phyloP scores from a whole-genome alignment of 768 basidiomycete species.

The Lactarius psammicola region DNA sequence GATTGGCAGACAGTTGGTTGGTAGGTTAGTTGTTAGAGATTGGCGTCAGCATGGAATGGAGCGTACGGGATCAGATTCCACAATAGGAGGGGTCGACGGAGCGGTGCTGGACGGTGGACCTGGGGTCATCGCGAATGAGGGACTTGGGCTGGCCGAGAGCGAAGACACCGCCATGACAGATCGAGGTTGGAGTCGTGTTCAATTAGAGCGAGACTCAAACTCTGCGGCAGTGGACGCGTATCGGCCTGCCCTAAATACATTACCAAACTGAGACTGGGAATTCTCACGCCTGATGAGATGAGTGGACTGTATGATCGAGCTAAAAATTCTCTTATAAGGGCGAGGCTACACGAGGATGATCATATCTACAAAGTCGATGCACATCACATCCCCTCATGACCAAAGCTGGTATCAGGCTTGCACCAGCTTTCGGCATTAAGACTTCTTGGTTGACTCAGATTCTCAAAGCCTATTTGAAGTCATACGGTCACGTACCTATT shows the following conservation, averaged over 20 bases:
- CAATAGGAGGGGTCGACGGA: slow-evolving; percentile 14
- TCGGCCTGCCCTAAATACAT: slow-evolving; percentile 25
- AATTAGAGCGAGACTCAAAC: neutral
- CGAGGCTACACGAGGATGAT: too few relatives aligned
- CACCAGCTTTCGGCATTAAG: neutral
- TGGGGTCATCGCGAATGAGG: slow-evolving; percentile 15
- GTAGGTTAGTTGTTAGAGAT: neutral
- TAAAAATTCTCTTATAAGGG: too few relatives aligned
- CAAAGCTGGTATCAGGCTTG: too few relatives aligned
- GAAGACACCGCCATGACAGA: slow-evolving; percentile 14
- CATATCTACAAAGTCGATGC: too few relatives aligned
- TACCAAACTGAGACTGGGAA: neutral
- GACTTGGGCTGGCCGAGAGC: slow-evolving; percentile 11
- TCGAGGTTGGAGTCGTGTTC: neutral
- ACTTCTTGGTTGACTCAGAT: neutral
- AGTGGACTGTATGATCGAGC: too few relatives aligned
- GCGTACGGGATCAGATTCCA: slow-evolving; percentile 20
- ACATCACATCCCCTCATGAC: too few relatives aligned
- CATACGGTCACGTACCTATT: too few relatives aligned
- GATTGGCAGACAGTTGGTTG: neutral
- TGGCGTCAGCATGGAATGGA: neutral
- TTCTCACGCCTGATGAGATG: neutral
- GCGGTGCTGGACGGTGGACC: slow-evolving; percentile 15
- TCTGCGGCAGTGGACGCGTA: slow-evolving; percentile 18
- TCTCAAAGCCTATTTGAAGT: too few relatives aligned